Base-by-base conservation (phyloP, 805 yeast genomes). In the Barnettozyma sucrosica region DNA sequence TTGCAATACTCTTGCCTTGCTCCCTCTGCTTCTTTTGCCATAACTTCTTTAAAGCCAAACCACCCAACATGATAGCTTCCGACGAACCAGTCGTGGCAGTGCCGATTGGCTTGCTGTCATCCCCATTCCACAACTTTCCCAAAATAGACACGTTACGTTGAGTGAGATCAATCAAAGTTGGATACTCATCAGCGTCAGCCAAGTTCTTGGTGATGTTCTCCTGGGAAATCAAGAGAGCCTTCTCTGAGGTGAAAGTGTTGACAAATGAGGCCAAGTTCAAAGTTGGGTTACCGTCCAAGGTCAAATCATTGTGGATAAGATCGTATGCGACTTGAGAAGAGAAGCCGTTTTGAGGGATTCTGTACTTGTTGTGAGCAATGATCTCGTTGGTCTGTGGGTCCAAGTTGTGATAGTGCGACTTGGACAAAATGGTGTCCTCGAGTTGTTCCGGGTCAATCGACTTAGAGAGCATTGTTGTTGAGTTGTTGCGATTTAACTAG, bases 111-210 rank as follows among this genome's bases (percentile, higher is more conserved):
- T 60, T 58, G 33, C 55, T 52, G 10, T 57, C 58, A 7, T 83
- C 83, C 10, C 89, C 90, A 60, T 88, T 70, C 97, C 97, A 89
- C 58, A 89, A 64, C 59, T 83, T 77, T 10, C 89, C 81, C 51
- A 89, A 62, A 56, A 89, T 89, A 21, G 89, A 77, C 49, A 89
- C 78, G 67, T 96, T 89, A 55, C 97, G 77, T 52, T 83, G 76
- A 52, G 90, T 95, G 51, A 87, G 61, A 49, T 84, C 92, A 57
- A 86, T 71, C 64, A 89, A 65, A 42, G 89, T 84, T 9, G 97
- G 97, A 64, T 89, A 89, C 71, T 89, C 97, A 63, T 90, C 97
- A 57, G 84, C 83, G 66, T 89, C 97, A 8, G 97, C 96, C 59
- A 89, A 71, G 66, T 89, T 89, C 72, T 90, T 89, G 55, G 86